Evolutionary conservation across 352 stramenopile species (phyloP), one percentile per base, ranked within the genome.

Genomic region (Globisporangium emineosum): DNA sequence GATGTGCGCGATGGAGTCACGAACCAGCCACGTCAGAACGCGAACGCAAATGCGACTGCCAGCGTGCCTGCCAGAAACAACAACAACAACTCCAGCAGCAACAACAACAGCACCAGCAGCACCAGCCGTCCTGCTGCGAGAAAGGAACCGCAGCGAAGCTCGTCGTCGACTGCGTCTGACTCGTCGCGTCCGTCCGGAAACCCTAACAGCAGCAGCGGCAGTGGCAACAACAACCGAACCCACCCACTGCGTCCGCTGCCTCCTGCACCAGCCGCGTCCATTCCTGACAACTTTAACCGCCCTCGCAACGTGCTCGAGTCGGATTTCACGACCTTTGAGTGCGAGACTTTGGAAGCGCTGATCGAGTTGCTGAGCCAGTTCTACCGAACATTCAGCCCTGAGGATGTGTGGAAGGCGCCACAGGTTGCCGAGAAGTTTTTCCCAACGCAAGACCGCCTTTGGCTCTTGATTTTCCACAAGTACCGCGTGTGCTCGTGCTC

Each of bases 371-470:
- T 94, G 27, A 66, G 69, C 9, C 53, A 70, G 4, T 94, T 94
- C 53, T 94, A 94, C 67, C 77, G 81, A 35, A 90, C 70, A 3
- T 94, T 93, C 61, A 93, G 83, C 52, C 80, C 83, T 0, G 79
- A 91, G n/a, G 86, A 94, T 52, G 72, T 72, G 49, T 93, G 86
- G 86, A 94, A 93, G 69, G 86, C 81, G 1, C 63, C 67, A 13
- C 82, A 94, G 45, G 86, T 94, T 9, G 81, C 86, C 2, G 83
- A 92, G 37, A 93, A 93, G 68, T 94, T 93, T 58, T 90, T 92
- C 58, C 50, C 72, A 19, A 88, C 81, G 12, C 84, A 94, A 61
- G 77, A 91, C 35, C 83, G 82, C 5, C 53, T 94, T 52, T 94
- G 86, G 86, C 67, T 90, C 17, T 64, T 91, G n/a, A 89, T 94